Percentiles rank a stretch among this genome's conserved stretches.
Conservation (phyloP, 768 basidiomycete genomes). For the Mycena kentingensis region DNA sequence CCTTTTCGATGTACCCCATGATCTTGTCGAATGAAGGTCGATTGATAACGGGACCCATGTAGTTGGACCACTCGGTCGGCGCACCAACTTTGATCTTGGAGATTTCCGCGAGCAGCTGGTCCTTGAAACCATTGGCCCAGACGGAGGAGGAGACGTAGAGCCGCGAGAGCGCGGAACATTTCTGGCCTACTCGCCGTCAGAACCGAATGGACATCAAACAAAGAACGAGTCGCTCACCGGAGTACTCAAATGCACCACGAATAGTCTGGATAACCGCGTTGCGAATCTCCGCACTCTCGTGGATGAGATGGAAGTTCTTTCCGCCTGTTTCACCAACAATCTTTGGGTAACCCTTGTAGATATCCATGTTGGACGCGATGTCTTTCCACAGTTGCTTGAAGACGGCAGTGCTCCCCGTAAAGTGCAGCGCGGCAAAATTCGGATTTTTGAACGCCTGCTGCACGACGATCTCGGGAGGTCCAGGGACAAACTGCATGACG, state of each 20-base stretch:
- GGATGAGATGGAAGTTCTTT: slow-evolving; percentile 97
- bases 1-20: slow-evolving; percentile 78
- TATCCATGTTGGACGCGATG: slow-evolving; percentile 85
- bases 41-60: slow-evolving; percentile 96
- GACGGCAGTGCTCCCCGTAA: slow-evolving; percentile 93
- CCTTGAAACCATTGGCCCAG: slow-evolving; percentile 88
- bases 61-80: slow-evolving; percentile 75
- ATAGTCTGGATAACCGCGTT: slow-evolving; percentile 91
- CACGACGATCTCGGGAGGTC: slow-evolving; percentile 79
- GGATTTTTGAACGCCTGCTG: slow-evolving; percentile 75
- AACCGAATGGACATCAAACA: neutral
- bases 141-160: slow-evolving; percentile 85
- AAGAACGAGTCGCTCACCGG: slow-evolving; percentile 51
- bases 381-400: slow-evolving; percentile 98
- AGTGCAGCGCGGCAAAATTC: slow-evolving; percentile 87
- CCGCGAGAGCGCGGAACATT: slow-evolving; percentile 93
- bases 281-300: slow-evolving; percentile 80
- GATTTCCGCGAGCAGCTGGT: slow-evolving; percentile 70
- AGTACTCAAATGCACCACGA: slow-evolving; percentile 93
- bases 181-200: slow-evolving; percentile 63
- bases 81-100: slow-evolving; percentile 86
- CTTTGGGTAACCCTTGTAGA: slow-evolving; percentile 86
- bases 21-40: slow-evolving; percentile 90
- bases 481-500: slow-evolving; percentile 97
- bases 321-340: slow-evolving; percentile 98